These are phyloP conservation scores for Panicum hallii DNA, from an alignment of 202 grass and related monocot species.

Conservation along the genomic window DNA sequence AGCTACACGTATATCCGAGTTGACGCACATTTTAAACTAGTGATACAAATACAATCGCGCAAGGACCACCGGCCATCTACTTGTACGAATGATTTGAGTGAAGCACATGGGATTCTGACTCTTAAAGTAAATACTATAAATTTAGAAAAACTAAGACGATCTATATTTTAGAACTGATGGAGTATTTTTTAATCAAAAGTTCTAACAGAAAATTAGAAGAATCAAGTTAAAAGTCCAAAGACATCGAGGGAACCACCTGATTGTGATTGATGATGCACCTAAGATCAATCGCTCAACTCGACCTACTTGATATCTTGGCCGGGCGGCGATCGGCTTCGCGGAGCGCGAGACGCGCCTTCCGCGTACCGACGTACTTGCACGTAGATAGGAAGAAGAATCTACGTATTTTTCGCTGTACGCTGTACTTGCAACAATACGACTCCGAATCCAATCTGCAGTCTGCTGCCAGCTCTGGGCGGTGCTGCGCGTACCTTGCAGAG, in stretches of 20 bases:
- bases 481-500: conserved; percentile 10
- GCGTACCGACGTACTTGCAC: conserved; percentile 27
- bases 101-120: background rate
- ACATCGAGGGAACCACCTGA: background rate
- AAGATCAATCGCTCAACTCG: no score
- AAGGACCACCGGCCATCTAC: no score
- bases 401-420: background rate
- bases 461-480: conserved; percentile 22
- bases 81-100: no score
- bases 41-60: no score
- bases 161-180: no score
- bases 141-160: no score
- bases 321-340: conserved; percentile 26
- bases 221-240: background rate
- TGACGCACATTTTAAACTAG: no score
- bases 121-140: background rate
- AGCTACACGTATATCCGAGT: no score
- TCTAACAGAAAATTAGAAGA: background rate
- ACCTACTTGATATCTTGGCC: background rate
- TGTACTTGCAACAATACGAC: background rate
- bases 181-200: background rate
- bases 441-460: background rate
- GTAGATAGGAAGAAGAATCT: background rate
- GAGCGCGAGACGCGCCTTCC: conserved; percentile 29
- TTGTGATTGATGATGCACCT: background rate